Evolutionary conservation across 192 early-diverging fungal genomes (phyloP), one percentile per base, ranked within the genome.

Genomic region (Allomyces macrogynus): DNA sequence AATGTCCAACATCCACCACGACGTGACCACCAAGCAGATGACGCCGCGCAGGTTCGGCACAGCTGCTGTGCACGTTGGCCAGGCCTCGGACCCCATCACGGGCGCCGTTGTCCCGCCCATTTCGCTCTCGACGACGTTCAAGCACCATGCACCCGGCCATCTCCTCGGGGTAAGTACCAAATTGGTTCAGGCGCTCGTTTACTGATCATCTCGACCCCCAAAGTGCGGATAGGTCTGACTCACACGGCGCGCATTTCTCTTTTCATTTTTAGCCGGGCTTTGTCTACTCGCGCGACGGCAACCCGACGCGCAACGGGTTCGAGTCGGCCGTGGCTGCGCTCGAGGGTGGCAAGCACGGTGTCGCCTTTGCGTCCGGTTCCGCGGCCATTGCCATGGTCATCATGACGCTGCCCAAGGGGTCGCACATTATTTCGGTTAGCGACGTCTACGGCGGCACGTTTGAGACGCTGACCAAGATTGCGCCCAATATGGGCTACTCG

Each of bases 101-200:
- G 92, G 93, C 43, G 95, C 95, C n/a, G 95, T 99, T 11, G 94
- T 99, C 66, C 95, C 95, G 57, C 80, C 95, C 18, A 78, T 99
- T 40, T 90, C 87, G 23, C 82, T 99, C 63, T 95, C 93, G 10
- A 99, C 93, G 40, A 99, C 95, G 12, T 99, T 93, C 75, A 87
- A 88, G 74, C 95, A 99, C 78, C 75, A 76, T 26, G 78, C 83
- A 23, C 91, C 93, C n/a, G 93, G 93, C 67, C 86, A 89, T 4
- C 4, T 27, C 26, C 26, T 27, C 26, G 1, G 26, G 26, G 95
- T 99, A 12, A n/a, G n/a, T n/a, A n/a, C n/a, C n/a, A n/a, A n/a
- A n/a, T n/a, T n/a, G n/a, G n/a, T n/a, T n/a, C n/a, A n/a, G n/a
- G n/a, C n/a, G n/a, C n/a, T n/a, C n/a, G n/a, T n/a, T n/a, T n/a